Evolutionary conservation across 148 eudicot genomes (phyloP).

Genomic region (Rheum nobile): DNA sequence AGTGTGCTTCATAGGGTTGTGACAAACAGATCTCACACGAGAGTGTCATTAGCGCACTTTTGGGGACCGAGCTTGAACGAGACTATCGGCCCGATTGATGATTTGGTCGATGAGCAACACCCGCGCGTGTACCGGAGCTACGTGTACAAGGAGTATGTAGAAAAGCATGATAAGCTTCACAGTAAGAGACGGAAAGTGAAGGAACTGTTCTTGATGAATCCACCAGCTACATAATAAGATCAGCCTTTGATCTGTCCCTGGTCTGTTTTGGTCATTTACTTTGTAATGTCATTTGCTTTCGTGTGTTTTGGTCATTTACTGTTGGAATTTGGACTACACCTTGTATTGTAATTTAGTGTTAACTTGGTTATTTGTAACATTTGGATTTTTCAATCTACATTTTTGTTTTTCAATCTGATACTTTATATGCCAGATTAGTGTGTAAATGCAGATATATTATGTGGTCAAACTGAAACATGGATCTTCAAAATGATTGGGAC

Average conservation of each 20-base stretch:
- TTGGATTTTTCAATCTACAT: background rate
- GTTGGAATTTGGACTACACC: too few species aligned
- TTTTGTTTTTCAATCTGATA: too few species aligned
- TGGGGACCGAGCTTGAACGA: constrained; percentile 9
- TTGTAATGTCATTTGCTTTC: too few species aligned
- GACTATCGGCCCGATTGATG: constrained; percentile 11
- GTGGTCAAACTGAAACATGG: too few species aligned
- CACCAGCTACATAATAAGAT: background rate
- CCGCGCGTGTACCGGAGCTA: constrained; percentile 13
- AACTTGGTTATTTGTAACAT: too few species aligned
- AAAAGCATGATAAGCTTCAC: constrained; percentile 8
- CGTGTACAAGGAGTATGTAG: constrained; percentile 13
- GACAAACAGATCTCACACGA: constrained; percentile 6
- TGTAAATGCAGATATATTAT: too few species aligned
- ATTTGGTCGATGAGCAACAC: constrained; percentile 12
- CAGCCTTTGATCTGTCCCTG: too few species aligned
- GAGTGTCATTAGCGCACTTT: constrained; percentile 14
- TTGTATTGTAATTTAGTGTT: too few species aligned
- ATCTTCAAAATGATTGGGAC: too few species aligned
- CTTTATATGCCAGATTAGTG: too few species aligned
- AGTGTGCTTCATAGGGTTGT: constrained; percentile 19
- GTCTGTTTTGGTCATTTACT: too few species aligned
- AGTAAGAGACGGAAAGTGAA: constrained; percentile 12
- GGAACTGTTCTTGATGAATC: background rate
- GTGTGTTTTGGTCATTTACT: too few species aligned